Conservation (phyloP, 2,329 filamentous ascomycete species). For the Diplodia intermedia region DNA sequence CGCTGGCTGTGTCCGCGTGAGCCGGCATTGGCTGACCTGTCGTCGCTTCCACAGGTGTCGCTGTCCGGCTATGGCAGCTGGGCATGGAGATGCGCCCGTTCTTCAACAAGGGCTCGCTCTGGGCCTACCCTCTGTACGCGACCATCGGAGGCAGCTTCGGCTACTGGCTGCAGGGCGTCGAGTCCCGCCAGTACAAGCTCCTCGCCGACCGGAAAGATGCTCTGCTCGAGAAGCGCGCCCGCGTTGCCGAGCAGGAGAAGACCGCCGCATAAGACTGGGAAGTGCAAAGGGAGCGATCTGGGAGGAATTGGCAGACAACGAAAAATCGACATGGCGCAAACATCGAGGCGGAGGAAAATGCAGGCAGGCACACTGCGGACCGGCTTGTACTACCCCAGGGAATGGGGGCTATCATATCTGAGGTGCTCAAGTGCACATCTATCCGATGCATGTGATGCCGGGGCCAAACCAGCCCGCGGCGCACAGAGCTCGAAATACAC, state of each 20-base stretch:
- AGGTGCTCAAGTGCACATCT: constrained; percentile 6
- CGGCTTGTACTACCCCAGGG: background rate
- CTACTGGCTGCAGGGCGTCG: constrained; percentile 94
- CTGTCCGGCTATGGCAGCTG: constrained; percentile 93
- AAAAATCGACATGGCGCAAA: constrained; percentile 1
- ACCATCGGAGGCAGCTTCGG: constrained; percentile 88
- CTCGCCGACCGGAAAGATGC: constrained; percentile 78
- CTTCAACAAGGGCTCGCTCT: constrained; percentile 82
- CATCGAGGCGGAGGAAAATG: background rate
- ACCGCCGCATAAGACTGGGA: constrained; percentile 7
- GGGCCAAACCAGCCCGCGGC: background rate
- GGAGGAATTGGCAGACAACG: background rate
- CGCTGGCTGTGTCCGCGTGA: constrained; percentile 34
- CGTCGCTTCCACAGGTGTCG: constrained; percentile 69
- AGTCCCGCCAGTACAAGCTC: constrained; percentile 78
- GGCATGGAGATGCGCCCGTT: constrained; percentile 98
- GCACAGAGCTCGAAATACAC: constrained; percentile 4
- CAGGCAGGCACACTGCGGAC: constrained; percentile 7
- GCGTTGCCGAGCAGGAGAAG: constrained; percentile 45
- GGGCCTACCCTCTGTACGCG: constrained; percentile 91
- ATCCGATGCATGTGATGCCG: constrained; percentile 11
- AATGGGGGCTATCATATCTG: constrained; percentile 19
- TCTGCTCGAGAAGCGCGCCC: constrained; percentile 87
- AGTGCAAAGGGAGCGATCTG: background rate
- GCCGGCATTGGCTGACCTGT: constrained; percentile 34